These are phyloP conservation scores for Zea mays DNA, from an alignment of 176 grass and related monocot genomes.

Conservation along the genomic window Zm-B73-REFERENCE-NAM-5.0 NC_050100.1:2204501-2205000, in stretches of 20 bases:
- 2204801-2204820: not conserved
- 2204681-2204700: not conserved
- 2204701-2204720: not conserved
- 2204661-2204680: not conserved
- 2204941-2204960: not conserved
- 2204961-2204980: too few relatives aligned
- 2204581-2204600: not conserved
- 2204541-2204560: not conserved
- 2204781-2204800: not conserved
- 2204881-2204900: not conserved
- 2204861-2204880: not conserved
- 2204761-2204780: not conserved
- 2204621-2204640: not conserved
- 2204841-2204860: not conserved
- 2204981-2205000: too few relatives aligned
- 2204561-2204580: not conserved
- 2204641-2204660: not conserved
- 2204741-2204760: constrained; percentile 13
- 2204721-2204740: not conserved
- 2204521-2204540: not conserved
- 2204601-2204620: not conserved
- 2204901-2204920: not conserved
- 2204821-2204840: constrained; percentile 10
- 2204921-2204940: constrained; percentile 18
- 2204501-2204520: too few relatives aligned